Evolutionary conservation across 805 yeast species (phyloP).

Genomic region (Torulaspora franciscae): DNA sequence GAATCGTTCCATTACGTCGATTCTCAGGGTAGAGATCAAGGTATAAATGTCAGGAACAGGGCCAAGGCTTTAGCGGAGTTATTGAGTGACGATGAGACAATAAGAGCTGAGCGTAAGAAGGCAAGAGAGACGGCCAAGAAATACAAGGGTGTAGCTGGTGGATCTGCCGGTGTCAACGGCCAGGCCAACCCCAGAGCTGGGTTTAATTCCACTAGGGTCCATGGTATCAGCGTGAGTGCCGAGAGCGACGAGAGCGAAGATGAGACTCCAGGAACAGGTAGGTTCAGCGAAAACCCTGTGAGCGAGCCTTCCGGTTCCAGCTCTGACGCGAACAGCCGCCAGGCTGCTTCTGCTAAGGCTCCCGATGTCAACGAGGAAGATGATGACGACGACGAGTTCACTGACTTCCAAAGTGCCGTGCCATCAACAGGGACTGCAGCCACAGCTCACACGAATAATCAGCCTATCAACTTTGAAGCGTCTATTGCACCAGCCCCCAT

Average conservation of each 20-base stretch:
- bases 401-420: constrained; percentile 70
- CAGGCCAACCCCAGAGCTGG: constrained; percentile 31
- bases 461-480: constrained; percentile 20
- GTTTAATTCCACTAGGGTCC: constrained; percentile 18
- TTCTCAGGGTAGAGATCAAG: constrained; percentile 91
- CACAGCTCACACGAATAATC: constrained; percentile 1
- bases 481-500: constrained; percentile 21
- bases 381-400: constrained; percentile 70
- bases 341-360: constrained; percentile 60
- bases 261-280: constrained; percentile 14
- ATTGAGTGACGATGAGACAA: constrained; percentile 67
- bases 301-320: constrained; percentile 1
- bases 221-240: constrained; percentile 36
- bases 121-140: constrained; percentile 83
- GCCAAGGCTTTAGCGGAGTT: constrained; percentile 69
- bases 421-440: constrained; percentile 37
- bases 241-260: constrained; percentile 49
- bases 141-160: constrained; percentile 75
- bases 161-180: constrained; percentile 38
- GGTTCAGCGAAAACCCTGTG: constrained; percentile 10
- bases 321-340: constrained; percentile 37
- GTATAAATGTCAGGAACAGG: constrained; percentile 88
- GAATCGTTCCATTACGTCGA: constrained; percentile 92
- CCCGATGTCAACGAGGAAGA: constrained; percentile 10
- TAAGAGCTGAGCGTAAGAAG: constrained; percentile 82